phyloP scores from a whole-genome alignment of 1,284 basidiomycete genomes.

The Bondarzewia mesenterica region DNA sequence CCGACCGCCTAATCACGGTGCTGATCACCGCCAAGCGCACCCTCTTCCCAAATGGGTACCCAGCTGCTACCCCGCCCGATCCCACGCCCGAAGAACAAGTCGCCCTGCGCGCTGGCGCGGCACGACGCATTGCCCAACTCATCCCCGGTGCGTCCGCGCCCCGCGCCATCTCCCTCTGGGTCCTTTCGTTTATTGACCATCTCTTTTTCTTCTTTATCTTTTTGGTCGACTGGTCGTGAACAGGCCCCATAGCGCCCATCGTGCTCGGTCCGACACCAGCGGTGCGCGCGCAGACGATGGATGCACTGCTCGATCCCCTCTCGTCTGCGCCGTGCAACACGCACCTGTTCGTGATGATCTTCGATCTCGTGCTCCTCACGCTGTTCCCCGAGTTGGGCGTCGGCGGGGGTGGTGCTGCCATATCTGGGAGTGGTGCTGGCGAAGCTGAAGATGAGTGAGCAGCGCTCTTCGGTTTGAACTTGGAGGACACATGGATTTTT shows the following conservation, averaged over 20 bases:
- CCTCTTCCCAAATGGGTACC: slow-evolving; percentile 78
- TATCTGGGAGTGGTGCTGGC: too few species aligned
- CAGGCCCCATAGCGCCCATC: slow-evolving; percentile 29
- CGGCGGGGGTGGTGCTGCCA: neutral
- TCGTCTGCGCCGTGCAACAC: slow-evolving; percentile 52
- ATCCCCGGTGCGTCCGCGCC: slow-evolving; percentile 33
- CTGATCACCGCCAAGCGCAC: slow-evolving; percentile 48
- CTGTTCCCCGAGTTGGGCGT: slow-evolving; percentile 2
- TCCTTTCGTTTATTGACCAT: too few species aligned
- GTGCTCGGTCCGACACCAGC: slow-evolving; percentile 40
- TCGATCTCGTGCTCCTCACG: neutral
- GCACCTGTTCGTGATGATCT: slow-evolving; percentile 48
- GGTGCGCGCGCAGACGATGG: slow-evolving; percentile 31
- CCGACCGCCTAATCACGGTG: slow-evolving; percentile 36
- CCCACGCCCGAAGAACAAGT: slow-evolving; percentile 66
- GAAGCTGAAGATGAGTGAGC: too few species aligned
- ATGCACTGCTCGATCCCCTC: slow-evolving; percentile 48
- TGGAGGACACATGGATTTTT: too few species aligned
- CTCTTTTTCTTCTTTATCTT: neutral
- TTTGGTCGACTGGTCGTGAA: neutral
- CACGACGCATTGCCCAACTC: slow-evolving; percentile 35
- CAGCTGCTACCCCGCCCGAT: slow-evolving; percentile 54
- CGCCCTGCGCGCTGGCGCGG: slow-evolving; percentile 42
- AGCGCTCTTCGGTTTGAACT: too few species aligned
- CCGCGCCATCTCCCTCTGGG: slow-evolving; percentile 6